phyloP scores from a whole-genome alignment of 371 early-diverging fungal species.

The Mucor lusitanicus region DNA sequence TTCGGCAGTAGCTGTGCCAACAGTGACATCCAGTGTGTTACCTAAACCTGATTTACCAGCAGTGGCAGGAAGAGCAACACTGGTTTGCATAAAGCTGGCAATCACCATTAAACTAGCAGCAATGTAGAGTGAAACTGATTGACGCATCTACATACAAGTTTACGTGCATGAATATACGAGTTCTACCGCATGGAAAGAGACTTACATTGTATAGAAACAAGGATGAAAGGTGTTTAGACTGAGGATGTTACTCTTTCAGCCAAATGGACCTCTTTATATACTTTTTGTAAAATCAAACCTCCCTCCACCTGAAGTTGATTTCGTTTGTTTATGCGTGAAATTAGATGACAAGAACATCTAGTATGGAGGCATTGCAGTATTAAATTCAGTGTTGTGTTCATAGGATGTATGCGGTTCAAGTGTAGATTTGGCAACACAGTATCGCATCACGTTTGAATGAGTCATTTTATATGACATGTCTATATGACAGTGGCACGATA shows the following conservation, averaged over 20 bases:
- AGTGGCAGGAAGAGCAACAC: background rate
- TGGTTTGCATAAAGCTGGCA: background rate
- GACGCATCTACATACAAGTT: background rate
- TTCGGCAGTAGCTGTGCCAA: background rate
- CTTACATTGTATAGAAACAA: constrained; percentile 4
- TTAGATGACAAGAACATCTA: background rate
- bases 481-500: background rate
- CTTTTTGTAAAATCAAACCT: background rate
- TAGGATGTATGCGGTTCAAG: background rate
- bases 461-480: background rate
- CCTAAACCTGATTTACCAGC: background rate
- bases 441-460: background rate
- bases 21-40: background rate
- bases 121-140: background rate
- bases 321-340: background rate
- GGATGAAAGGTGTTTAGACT: background rate
- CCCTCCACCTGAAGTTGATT: background rate
- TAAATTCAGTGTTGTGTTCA: background rate
- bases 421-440: background rate
- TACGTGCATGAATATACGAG: background rate
- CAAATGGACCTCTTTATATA: background rate
- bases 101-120: background rate
- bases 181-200: background rate
- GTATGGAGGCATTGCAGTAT: background rate
- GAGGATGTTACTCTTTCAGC: background rate